Evolutionary conservation across 1,284 basidiomycete species (phyloP), one percentile per base, ranked within the genome.

Genomic region (Rhodotorula sp.): DNA sequence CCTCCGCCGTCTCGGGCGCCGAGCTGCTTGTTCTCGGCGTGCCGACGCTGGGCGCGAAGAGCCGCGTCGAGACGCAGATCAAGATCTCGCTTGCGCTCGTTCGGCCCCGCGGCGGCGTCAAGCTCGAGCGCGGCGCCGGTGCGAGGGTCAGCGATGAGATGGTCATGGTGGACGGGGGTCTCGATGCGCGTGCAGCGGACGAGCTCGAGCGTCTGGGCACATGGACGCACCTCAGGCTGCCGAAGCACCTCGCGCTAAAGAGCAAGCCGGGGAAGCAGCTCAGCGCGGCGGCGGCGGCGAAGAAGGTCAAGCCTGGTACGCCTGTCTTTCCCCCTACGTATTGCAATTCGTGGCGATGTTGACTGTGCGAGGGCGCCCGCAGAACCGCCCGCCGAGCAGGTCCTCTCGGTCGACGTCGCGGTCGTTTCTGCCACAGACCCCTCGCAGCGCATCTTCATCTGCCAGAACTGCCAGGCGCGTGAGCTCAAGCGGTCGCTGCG

Each of bases 61-160:
- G 91, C 62, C 88, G 94, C 36, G 94, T 97, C 34, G 94, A 97
- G 82, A 97, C 94, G 1, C 94, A 94, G 83, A 88, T 94, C 64
- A 88, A 92, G 79, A 86, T 94, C 51, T 88, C 88, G 19, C 84
- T 94, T 61, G 89, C 91, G 78, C 84, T 93, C 61, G 89, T 90
- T 21, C 75, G 61, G 8, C 67, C 72, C 0, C 51, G 41, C 29
- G 44, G 25, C 51, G 41, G 53, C 27, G 21, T 51, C 37, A 44
- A 46, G 39, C 13, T 46, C 22, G 62, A 44, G 32, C 22, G 21
- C 19, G 63, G 19, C n/a, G 54, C n/a, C 27, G 39, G 29, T 25
- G 51, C 12, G 53, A 48, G 29, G 36, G 54, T 57, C 3, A 65
- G 53, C 15, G 67, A 67, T 13, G 58, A 36, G 17, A 44, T 70